Evolutionary conservation across 1,139 yeast species (phyloP).

Genomic region (Scheffersomyces stambukii): DNA sequence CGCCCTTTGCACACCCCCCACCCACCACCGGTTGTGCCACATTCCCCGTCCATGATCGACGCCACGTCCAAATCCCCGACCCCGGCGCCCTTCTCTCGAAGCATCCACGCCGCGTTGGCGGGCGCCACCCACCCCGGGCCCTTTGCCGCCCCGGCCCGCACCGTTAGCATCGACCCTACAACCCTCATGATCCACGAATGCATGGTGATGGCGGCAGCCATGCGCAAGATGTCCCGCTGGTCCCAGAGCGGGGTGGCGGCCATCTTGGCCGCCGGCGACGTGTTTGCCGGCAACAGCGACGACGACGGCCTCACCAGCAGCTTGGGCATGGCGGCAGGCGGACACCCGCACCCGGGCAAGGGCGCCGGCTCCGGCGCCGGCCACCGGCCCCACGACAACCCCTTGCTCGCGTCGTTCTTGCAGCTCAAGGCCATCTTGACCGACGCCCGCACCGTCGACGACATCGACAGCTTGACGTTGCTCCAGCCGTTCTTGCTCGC

Average conservation of each 20-base stretch:
- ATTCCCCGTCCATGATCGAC: too few relatives aligned
- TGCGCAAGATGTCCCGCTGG: conserved; percentile 84
- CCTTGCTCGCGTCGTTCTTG: conserved; percentile 76
- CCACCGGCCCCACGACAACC: conserved; percentile 35
- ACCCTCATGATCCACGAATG: conserved; percentile 88
- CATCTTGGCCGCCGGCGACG: conserved; percentile 60
- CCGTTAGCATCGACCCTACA: conserved; percentile 63
- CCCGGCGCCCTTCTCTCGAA: neutral
- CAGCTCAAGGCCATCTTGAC: conserved; percentile 70
- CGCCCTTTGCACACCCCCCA: too few relatives aligned
- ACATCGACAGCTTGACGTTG: conserved; percentile 68
- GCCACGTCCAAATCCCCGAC: neutral
- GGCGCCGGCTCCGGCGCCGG: conserved; percentile 10
- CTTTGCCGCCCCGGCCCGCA: neutral
- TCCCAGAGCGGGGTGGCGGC: conserved; percentile 87
- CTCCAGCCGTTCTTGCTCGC: conserved; percentile 84
- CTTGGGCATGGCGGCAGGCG: conserved; percentile 17
- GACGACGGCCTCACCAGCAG: conserved; percentile 30
- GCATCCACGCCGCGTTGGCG: neutral
- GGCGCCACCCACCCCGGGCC: neutral
- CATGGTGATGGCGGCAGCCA: conserved; percentile 78
- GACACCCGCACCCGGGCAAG: conserved; percentile 11
- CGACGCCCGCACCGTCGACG: conserved; percentile 48
- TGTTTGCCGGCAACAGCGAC: conserved; percentile 20
- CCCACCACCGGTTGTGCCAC: too few relatives aligned